These are phyloP conservation scores for Eucalyptus guilfoylei DNA, from an alignment of 345 rosid species.

Conservation along the genomic window DNA sequence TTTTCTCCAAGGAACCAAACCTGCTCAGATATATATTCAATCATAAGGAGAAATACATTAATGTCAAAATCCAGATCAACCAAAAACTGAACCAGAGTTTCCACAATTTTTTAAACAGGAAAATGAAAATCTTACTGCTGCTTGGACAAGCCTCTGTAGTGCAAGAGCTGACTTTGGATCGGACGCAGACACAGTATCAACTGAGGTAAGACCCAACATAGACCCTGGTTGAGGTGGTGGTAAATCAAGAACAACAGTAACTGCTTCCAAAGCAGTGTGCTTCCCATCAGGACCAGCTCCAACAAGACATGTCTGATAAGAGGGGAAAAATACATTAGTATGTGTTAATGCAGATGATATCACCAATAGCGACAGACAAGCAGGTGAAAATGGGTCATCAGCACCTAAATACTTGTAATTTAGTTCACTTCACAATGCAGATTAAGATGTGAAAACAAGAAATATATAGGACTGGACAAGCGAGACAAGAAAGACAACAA, in stretches of 20 bases:
- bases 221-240: constrained; percentile 99
- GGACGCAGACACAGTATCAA: constrained; percentile 87
- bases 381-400: background rate
- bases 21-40: constrained; percentile 19
- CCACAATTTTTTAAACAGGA: background rate
- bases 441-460: background rate
- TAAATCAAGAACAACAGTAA: constrained; percentile 92
- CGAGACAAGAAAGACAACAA: background rate
- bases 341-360: background rate
- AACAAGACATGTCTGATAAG: constrained; percentile 84
- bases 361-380: background rate
- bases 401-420: background rate
- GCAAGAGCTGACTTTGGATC: constrained; percentile 99
- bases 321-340: background rate
- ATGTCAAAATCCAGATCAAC: background rate
- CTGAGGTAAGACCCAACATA: constrained; percentile 76
- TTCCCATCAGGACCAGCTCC: constrained; percentile 99
- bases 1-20: constrained; percentile 99
- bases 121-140: constrained; percentile 63
- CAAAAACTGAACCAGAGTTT: background rate
- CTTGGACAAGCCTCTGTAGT: constrained; percentile 93
- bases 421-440: background rate
- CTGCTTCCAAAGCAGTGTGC: constrained; percentile 98
- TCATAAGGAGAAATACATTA: background rate
- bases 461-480: background rate